Percentiles rank a stretch among this genome's conserved stretches.
Conservation (phyloP, 2,329 filamentous ascomycete species). For the Penicillium sp. region DNA sequence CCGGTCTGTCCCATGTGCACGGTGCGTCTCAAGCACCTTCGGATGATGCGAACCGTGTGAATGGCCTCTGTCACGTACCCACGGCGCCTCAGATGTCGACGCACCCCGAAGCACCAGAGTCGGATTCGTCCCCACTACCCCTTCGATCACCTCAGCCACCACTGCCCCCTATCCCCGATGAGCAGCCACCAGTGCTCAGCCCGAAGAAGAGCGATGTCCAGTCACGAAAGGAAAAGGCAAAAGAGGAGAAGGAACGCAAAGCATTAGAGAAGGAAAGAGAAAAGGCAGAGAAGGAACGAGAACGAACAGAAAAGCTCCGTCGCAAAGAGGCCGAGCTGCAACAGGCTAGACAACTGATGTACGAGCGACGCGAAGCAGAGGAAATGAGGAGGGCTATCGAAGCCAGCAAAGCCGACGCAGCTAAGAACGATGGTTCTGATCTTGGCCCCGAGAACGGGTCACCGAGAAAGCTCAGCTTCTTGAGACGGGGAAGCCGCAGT, state of each 20-base stretch:
- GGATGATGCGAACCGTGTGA: slow-evolving; percentile 34
- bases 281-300: slow-evolving; percentile 53
- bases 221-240: slow-evolving; percentile 63
- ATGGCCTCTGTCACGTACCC: slow-evolving; percentile 37
- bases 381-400: slow-evolving; percentile 62
- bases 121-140: slow-evolving; percentile 12
- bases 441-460: slow-evolving; percentile 41
- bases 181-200: slow-evolving; percentile 36
- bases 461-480: slow-evolving; percentile 54
- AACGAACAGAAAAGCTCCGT: slow-evolving; percentile 53
- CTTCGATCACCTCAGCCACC: slow-evolving; percentile 20
- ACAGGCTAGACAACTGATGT: slow-evolving; percentile 38
- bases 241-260: slow-evolving; percentile 57
- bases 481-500: slow-evolving; percentile 70
- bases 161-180: slow-evolving; percentile 32
- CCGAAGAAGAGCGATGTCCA: slow-evolving; percentile 60
- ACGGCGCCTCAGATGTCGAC: slow-evolving; percentile 48
- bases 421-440: slow-evolving; percentile 44
- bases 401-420: slow-evolving; percentile 58
- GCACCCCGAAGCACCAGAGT: slow-evolving; percentile 31
- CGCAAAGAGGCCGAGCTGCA: slow-evolving; percentile 52
- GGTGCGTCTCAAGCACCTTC: slow-evolving; percentile 36
- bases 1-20: slow-evolving; percentile 38
- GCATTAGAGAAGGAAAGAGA: slow-evolving; percentile 46
- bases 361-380: slow-evolving; percentile 52